Percentiles rank a stretch among this genome's conserved stretches.
Evolutionary conservation across 805 yeast species (phyloP).

Genomic region (Candida hungchunana): DNA sequence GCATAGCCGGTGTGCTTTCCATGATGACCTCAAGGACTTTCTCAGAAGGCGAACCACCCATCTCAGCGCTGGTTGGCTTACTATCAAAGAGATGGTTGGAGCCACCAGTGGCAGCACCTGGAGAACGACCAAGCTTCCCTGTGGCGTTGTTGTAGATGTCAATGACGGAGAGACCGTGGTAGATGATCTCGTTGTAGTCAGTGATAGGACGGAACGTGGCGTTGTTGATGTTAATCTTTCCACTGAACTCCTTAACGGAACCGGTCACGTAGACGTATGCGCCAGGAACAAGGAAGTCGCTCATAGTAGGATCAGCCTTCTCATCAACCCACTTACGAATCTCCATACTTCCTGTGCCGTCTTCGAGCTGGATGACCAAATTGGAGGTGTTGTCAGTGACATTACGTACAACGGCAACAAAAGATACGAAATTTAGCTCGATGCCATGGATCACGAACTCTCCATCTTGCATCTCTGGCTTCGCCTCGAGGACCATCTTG

Average conservation of each 20-base stretch:
- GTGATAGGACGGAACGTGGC: conserved; percentile 53
- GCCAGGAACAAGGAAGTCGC: conserved; percentile 38
- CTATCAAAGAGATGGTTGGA: conserved; percentile 37
- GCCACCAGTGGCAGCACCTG: conserved; percentile 8
- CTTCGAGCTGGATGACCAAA: conserved; percentile 59
- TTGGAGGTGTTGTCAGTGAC: conserved; percentile 56
- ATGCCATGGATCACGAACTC: conserved; percentile 57
- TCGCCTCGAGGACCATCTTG: conserved; percentile 62
- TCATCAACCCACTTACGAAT: conserved; percentile 63
- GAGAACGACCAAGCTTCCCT: conserved; percentile 32
- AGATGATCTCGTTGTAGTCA: conserved; percentile 64
- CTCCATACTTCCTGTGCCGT: conserved; percentile 68
- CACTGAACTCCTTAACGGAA: conserved; percentile 54
- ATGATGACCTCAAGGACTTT: conserved; percentile 44
- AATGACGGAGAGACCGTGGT: conserved; percentile 65
- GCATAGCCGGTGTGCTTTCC: conserved; percentile 52
- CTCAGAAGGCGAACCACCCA: conserved; percentile 34
- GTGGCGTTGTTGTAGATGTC: conserved; percentile 51
- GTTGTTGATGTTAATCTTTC: conserved; percentile 60
- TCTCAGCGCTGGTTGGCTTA: conserved; percentile 32
- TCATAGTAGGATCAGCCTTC: conserved; percentile 27
- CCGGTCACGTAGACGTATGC: conserved; percentile 60
- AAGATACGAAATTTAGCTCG: conserved; percentile 57
- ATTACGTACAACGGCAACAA: conserved; percentile 69
- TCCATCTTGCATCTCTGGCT: conserved; percentile 60